Percentiles rank a stretch among this genome's conserved stretches.
phyloP scores from a whole-genome alignment of 2,329 filamentous ascomycete genomes.

The Monosporascus sp. region DNA sequence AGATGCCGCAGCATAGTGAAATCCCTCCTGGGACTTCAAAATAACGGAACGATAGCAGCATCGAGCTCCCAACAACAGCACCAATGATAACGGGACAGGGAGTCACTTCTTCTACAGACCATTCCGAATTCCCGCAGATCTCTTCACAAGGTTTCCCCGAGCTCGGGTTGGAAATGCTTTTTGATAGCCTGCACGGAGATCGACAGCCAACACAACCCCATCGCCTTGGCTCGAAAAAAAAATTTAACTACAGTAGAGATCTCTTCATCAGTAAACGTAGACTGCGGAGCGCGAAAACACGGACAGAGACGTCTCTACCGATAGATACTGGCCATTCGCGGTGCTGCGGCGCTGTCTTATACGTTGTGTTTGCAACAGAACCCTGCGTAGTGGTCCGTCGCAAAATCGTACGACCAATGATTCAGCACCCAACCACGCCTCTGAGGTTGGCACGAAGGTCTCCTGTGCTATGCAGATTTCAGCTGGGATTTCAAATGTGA shows the following conservation, averaged over 20 bases:
- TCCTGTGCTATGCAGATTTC: constrained; percentile 3
- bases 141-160: too few species aligned
- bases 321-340: constrained; percentile 6
- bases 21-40: too few species aligned
- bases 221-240: too few species aligned
- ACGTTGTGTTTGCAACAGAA: constrained; percentile 15
- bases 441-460: constrained; percentile 8
- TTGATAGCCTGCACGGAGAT: too few species aligned
- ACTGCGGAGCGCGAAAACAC: constrained; percentile 1
- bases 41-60: too few species aligned
- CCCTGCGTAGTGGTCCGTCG: constrained; percentile 9
- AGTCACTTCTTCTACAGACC: too few species aligned
- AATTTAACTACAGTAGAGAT: neutral
- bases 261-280: neutral
- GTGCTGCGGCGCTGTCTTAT: constrained; percentile 14
- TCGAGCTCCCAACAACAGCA: too few species aligned
- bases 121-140: too few species aligned
- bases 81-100: too few species aligned
- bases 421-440: constrained; percentile 15
- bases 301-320: neutral
- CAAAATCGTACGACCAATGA: constrained; percentile 11
- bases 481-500: neutral
- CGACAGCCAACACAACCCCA: too few species aligned
- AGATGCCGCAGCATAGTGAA: too few species aligned
- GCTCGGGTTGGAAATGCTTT: too few species aligned